Conservation (phyloP, 2,329 filamentous ascomycete genomes). For the Pseudocercospora eumusae region DNA sequence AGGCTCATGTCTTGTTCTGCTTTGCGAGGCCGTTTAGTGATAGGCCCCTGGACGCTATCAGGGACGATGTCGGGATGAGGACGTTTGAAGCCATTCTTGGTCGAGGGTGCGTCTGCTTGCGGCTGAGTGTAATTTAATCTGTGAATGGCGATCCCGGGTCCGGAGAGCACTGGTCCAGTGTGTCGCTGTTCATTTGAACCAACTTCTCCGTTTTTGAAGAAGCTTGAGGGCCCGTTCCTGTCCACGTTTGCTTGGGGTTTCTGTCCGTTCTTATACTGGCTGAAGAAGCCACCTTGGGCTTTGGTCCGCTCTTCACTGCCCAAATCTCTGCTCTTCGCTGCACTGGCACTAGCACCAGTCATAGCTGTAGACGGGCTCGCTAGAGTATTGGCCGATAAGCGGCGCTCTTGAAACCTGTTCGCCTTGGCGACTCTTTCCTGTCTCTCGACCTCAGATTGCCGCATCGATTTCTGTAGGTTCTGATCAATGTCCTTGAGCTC, state of each 20-base stretch:
- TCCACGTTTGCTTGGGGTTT: neutral
- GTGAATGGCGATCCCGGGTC: constrained; percentile 1
- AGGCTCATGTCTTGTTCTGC: neutral
- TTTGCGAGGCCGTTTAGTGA: neutral
- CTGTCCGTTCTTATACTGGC: neutral
- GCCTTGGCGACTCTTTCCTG: constrained; percentile 1
- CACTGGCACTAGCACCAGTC: neutral
- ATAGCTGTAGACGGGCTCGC: neutral
- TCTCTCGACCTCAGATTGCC: neutral
- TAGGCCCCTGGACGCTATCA: neutral
- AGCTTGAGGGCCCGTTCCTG: neutral
- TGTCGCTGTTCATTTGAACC: neutral
- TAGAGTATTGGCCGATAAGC: neutral
- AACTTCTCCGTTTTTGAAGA: neutral
- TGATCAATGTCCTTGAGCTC: neutral
- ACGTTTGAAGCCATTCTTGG: neutral
- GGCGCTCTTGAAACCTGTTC: neutral
- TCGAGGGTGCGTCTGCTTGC: neutral
- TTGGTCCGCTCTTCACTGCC: neutral
- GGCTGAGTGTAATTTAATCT: neutral
- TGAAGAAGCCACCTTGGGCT: neutral
- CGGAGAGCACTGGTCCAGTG: neutral
- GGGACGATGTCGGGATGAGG: neutral
- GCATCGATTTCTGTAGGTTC: neutral
- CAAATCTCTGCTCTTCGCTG: neutral